Conservation (phyloP, 768 basidiomycete genomes). For the Amanita brunnescens region DNA sequence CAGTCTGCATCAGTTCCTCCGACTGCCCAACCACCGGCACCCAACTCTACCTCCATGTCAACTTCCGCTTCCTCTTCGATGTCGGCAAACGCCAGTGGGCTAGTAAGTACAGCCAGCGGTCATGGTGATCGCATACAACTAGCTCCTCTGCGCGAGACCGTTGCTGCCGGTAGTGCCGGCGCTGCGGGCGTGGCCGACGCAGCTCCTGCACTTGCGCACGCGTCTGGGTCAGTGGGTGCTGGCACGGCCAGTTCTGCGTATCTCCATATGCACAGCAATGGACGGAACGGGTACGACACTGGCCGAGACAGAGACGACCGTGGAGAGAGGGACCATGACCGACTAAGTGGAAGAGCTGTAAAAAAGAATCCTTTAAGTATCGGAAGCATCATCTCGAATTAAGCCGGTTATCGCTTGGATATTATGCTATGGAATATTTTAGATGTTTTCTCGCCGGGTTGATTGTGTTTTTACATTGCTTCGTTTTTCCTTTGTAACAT, state of each 20-base stretch:
- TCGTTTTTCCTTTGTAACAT: too few species aligned
- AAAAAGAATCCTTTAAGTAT: constrained; percentile 68
- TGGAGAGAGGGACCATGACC: constrained; percentile 14
- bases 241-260: constrained; percentile 4
- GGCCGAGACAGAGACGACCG: constrained; percentile 14
- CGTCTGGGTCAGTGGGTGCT: neutral
- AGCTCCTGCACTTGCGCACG: neutral
- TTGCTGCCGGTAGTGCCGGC: neutral
- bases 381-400: constrained; percentile 61
- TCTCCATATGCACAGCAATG: constrained; percentile 28
- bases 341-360: constrained; percentile 13
- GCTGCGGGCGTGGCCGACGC: neutral
- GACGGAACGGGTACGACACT: constrained; percentile 19
- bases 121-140: constrained; percentile 42
- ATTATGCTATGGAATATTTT: neutral
- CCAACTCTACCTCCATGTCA: constrained; percentile 12
- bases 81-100: constrained; percentile 9
- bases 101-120: constrained; percentile 13
- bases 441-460: neutral
- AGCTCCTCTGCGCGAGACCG: constrained; percentile 33
- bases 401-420: too few species aligned
- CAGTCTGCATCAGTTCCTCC: constrained; percentile 10
- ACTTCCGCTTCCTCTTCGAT: constrained; percentile 16
- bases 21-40: constrained; percentile 11
- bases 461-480: neutral